Base-by-base conservation (phyloP, 2,329 filamentous ascomycete genomes). In the Aspergillus pseudoglaucus region DNA sequence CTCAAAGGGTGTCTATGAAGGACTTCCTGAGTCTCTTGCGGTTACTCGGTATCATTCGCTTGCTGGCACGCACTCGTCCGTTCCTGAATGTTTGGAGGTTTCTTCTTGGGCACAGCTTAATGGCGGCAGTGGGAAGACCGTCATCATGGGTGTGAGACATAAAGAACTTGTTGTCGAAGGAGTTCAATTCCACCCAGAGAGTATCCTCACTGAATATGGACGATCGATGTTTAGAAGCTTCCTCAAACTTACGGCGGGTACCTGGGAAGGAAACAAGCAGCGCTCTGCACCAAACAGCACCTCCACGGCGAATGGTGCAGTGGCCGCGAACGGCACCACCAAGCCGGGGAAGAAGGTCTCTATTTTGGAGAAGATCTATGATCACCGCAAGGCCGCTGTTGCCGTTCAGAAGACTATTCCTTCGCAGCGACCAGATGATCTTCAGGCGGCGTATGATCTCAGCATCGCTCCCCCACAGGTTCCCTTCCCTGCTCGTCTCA, bases 141-240 rank as follows among this genome's bases (percentile, higher is more conserved):
- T 97, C 50, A 98, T 98, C 59, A 96, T 97, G 86, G 93, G 93
- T 42, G 87, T 98, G 41, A 84, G 93, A 41, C 93, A 98, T 75
- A 95, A 91, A 73, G 81, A 93, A 62, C 87, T 85, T 60, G 80
- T 88, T 1, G 78, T 97, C n/a, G 93, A 98, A 68, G 93, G 90
- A 37, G 93, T 98, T 14, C 93, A 98, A 64, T 98, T 97, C 60
- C 93, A 98, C 59, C 93, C 93, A 0, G 93, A 98, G 70, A 97
- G 91, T 66, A 98, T 98, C 49, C 74, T 98, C 45, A 96, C 91
- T 0, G 89, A 87, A 41, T 83, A 93, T 49, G 93, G 94, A 3
- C 84, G 90, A 32, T 72, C 80, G 32, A 96, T 98, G 88, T 81
- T 98, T 64, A 84, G 83, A 63, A 98, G 97, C 69, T 98, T 98